These are phyloP conservation scores for Lathyrus aphaca DNA, from an alignment of 306 rosid species.

Conservation along the genomic window DNA sequence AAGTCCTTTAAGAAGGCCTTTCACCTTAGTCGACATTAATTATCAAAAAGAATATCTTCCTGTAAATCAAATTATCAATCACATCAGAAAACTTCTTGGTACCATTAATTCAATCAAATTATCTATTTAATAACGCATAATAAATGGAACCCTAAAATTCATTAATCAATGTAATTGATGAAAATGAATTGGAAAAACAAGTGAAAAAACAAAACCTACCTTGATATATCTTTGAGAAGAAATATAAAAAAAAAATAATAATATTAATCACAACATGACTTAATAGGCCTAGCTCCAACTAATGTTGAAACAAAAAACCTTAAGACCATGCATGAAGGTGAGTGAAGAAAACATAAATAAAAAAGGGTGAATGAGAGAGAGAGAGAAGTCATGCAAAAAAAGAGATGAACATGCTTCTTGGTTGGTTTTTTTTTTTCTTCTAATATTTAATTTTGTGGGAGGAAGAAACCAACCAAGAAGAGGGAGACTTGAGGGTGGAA, in stretches of 20 bases:
- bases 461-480: conserved; percentile 48
- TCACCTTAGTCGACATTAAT: conserved; percentile 68
- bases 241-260: background rate
- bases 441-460: background rate
- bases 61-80: conserved; percentile 11
- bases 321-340: conserved; percentile 21
- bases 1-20: conserved; percentile 84
- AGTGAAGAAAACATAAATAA: conserved; percentile 19
- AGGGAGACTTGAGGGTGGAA: conserved; percentile 40
- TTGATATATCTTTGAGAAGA: conserved; percentile 16
- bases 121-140: background rate
- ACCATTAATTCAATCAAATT: too few relatives aligned
- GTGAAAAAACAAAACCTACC: conserved; percentile 9
- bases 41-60: background rate
- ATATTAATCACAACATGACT: conserved; percentile 9
- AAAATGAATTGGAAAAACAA: background rate
- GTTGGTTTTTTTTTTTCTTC: conserved; percentile 28
- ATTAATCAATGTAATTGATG: background rate
- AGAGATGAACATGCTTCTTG: conserved; percentile 29
- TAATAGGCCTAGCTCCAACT: background rate
- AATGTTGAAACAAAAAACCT: conserved; percentile 32
- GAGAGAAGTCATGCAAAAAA: background rate
- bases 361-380: background rate
- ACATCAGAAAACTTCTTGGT: conserved; percentile 18
- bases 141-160: background rate